phyloP scores from a whole-genome alignment of 495 filamentous ascomycete genomes.

The Daldinia grandis region DNA sequence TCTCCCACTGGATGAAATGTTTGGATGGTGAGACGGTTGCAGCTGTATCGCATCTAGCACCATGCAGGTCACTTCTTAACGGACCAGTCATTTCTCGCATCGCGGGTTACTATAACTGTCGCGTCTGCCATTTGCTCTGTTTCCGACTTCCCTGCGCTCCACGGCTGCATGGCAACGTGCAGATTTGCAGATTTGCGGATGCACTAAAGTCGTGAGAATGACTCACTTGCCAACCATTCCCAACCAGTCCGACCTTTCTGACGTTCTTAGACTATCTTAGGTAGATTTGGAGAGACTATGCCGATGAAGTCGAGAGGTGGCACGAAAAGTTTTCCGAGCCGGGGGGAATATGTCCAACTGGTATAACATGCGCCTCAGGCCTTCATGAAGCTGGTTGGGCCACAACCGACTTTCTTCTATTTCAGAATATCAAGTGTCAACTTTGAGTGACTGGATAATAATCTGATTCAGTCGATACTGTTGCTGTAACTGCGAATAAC shows the following conservation, averaged over 20 bases:
- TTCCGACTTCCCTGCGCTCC: conserved; percentile 35
- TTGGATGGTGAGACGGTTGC: conserved; percentile 43
- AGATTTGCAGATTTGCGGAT: conserved; percentile 42
- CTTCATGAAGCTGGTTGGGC: conserved; percentile 37
- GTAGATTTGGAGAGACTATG: conserved; percentile 11
- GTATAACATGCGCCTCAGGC: conserved; percentile 45
- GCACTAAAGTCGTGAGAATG: conserved; percentile 40
- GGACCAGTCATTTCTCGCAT: conserved; percentile 43
- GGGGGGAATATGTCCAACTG: conserved; percentile 27
- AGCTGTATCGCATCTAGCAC: conserved; percentile 36
- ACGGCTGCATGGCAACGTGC: conserved; percentile 43
- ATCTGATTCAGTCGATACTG: conserved; percentile 13
- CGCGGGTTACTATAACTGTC: conserved; percentile 40
- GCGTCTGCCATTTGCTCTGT: conserved; percentile 41
- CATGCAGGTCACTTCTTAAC: conserved; percentile 34
- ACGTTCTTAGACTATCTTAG: conserved; percentile 25
- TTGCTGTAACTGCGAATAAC: conserved; percentile 44
- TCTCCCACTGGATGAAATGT: conserved; percentile 38
- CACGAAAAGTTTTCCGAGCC: conserved; percentile 11
- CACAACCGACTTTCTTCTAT: conserved; percentile 38
- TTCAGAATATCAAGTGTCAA: conserved; percentile 35
- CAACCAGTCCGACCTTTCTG: conserved; percentile 41
- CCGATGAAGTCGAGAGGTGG: conserved; percentile 32
- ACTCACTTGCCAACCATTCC: conserved; percentile 48
- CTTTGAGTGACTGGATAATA: conserved; percentile 27